A percentile compares a stretch with the other conserved stretches of the same genome.
phyloP scores from a whole-genome alignment of 192 early-diverging fungal genomes.

The Funneliformis mosseae region DNA sequence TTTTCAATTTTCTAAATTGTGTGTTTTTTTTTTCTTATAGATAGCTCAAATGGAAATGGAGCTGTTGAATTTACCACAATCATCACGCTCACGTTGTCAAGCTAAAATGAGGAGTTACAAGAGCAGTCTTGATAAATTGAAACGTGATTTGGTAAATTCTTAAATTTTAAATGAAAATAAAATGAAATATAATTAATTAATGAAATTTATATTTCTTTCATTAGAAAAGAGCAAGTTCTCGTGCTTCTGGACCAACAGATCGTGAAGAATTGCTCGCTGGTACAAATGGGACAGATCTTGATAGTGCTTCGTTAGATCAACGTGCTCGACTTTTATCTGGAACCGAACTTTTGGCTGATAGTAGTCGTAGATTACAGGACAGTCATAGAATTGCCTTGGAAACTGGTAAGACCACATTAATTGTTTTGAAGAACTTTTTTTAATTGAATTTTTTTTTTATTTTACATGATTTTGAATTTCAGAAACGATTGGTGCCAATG shows the following conservation, averaged over 20 bases:
- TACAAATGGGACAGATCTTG: slow-evolving; percentile 50
- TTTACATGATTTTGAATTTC: too few species aligned
- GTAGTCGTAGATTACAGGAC: slow-evolving; percentile 79
- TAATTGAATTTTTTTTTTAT: background rate
- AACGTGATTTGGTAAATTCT: slow-evolving; percentile 70
- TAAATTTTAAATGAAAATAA: background rate
- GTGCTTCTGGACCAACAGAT: slow-evolving; percentile 48
- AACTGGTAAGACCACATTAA: slow-evolving; percentile 54
- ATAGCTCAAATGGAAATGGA: slow-evolving; percentile 94
- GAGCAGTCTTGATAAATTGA: slow-evolving; percentile 76
- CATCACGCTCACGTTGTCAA: slow-evolving; percentile 65
- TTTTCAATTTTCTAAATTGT: background rate
- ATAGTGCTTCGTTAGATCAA: slow-evolving; percentile 72
- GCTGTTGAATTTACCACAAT: slow-evolving; percentile 68
- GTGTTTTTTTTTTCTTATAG: slow-evolving; percentile 42
- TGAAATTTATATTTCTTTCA: background rate
- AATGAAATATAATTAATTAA: background rate
- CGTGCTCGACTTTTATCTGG: slow-evolving; percentile 77
- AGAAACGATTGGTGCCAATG: slow-evolving; percentile 83
- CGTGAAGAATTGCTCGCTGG: slow-evolving; percentile 67
- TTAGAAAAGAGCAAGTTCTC: slow-evolving; percentile 52
- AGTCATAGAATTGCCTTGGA: slow-evolving; percentile 90
- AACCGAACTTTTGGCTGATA: slow-evolving; percentile 83
- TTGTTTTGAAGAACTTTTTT: background rate
- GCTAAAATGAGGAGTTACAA: slow-evolving; percentile 73